phyloP scores from a whole-genome alignment of 2,329 filamentous ascomycete genomes.

The Paecilomyces niveus region DNA sequence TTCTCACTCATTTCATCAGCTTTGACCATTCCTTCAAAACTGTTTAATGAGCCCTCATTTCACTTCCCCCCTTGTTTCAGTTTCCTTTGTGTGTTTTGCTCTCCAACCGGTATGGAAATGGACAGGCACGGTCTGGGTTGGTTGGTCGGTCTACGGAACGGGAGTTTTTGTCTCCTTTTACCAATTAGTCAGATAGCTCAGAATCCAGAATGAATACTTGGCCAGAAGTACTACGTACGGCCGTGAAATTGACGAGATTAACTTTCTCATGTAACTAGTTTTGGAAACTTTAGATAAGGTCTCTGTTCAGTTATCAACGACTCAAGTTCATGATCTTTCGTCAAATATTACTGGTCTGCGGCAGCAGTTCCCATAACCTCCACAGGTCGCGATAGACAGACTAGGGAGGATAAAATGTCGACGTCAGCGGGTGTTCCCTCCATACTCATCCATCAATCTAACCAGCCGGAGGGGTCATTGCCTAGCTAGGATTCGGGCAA shows the following conservation, averaged over 20 bases:
- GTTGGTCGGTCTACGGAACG: not conserved
- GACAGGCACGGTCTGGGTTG: not conserved
- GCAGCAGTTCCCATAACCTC: no score
- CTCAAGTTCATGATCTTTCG: no score
- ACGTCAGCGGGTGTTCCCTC: no score
- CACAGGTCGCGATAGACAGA: no score
- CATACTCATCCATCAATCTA: no score
- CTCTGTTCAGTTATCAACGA: no score
- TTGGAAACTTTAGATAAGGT: no score
- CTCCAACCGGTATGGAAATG: not conserved
- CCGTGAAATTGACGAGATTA: not conserved
- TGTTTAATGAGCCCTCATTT: not conserved
- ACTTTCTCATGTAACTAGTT: not conserved
- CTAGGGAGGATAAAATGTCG: no score
- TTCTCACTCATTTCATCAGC: conserved; percentile 2
- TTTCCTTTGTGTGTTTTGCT: not conserved
- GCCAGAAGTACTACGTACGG: not conserved
- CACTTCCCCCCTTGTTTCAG: not conserved
- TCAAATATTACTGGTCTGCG: no score
- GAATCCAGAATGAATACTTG: not conserved
- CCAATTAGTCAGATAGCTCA: not conserved
- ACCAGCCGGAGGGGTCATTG: no score
- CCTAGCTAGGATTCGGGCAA: no score
- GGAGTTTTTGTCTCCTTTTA: not conserved
- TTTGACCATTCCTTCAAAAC: not conserved